A percentile compares a stretch with the other conserved stretches of the same genome.
Conservation (phyloP, 768 basidiomycete genomes). For the Russula ochroleuca region DNA sequence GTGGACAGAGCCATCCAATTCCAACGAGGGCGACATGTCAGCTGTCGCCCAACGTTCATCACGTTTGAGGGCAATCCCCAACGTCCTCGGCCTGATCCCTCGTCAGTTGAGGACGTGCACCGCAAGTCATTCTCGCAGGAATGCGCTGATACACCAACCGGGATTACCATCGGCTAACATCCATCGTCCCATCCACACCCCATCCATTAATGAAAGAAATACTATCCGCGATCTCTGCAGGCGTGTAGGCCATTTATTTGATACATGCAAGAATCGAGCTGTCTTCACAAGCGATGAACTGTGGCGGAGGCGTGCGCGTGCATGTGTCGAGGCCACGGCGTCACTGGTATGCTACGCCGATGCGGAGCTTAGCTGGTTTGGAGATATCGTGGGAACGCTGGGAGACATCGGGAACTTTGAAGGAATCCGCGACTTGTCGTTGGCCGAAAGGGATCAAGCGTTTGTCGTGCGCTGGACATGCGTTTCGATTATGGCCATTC, state of each 20-base stretch:
- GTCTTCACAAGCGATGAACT: no score
- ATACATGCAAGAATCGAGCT: neutral
- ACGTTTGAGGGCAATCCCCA: no score
- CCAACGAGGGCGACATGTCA: no score
- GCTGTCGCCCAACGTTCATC: no score
- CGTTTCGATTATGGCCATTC: neutral
- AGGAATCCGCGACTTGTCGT: neutral
- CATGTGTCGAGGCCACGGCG: neutral
- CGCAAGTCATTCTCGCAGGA: no score
- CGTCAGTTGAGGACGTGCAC: no score
- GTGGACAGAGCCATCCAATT: no score
- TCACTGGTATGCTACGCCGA: neutral
- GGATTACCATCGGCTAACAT: no score
- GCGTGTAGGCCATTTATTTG: neutral
- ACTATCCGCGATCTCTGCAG: neutral
- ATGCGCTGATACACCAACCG: no score
- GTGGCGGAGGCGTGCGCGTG: no score
- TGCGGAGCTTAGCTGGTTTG: neutral
- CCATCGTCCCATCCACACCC: neutral
- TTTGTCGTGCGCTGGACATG: conserved; percentile 5
- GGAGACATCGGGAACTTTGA: neutral
- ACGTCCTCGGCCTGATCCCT: no score
- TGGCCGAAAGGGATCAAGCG: neutral
- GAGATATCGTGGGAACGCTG: neutral
- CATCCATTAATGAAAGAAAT: neutral